phyloP scores from a whole-genome alignment of 2,329 filamentous ascomycete genomes.

The Pestalotiopsis sp. region DNA sequence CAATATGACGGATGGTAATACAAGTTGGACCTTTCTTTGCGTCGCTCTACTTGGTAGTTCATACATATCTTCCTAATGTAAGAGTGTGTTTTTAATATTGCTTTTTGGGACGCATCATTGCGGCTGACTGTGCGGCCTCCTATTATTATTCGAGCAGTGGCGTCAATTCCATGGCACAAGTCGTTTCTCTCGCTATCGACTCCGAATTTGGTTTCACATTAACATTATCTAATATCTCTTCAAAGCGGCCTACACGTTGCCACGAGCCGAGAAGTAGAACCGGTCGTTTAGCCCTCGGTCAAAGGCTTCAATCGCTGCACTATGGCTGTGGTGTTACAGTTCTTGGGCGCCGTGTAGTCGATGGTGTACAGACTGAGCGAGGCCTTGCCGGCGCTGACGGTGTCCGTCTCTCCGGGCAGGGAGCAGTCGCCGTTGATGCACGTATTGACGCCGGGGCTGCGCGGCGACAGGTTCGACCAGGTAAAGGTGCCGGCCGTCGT shows the following conservation, averaged over 20 bases:
- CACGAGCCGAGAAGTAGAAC: background rate
- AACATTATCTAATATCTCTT: background rate
- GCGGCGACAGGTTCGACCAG: constrained; percentile 38
- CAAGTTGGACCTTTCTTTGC: background rate
- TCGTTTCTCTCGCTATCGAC: too few relatives aligned
- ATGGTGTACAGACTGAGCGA: constrained; percentile 6
- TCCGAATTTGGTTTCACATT: background rate
- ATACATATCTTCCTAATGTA: background rate
- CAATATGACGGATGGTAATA: background rate
- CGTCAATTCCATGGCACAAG: too few relatives aligned
- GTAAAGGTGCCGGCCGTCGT: constrained; percentile 42
- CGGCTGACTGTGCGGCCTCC: background rate
- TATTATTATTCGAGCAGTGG: too few relatives aligned
- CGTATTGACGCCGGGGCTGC: constrained; percentile 41
- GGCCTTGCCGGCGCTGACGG: constrained; percentile 1
- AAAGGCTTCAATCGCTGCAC: constrained; percentile 1
- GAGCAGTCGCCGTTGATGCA: constrained; percentile 53
- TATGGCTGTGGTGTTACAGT: background rate
- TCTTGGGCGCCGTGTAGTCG: constrained; percentile 8
- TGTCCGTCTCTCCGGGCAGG: constrained; percentile 50
- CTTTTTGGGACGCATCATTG: background rate
- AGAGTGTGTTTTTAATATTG: background rate
- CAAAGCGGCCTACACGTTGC: background rate
- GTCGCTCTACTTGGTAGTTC: background rate
- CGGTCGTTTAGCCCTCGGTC: background rate